These are phyloP conservation scores for Thuidium tamariscinum DNA, from an alignment of 225 moss, liverwort and hornwort species.

Conservation along the genomic window DNA sequence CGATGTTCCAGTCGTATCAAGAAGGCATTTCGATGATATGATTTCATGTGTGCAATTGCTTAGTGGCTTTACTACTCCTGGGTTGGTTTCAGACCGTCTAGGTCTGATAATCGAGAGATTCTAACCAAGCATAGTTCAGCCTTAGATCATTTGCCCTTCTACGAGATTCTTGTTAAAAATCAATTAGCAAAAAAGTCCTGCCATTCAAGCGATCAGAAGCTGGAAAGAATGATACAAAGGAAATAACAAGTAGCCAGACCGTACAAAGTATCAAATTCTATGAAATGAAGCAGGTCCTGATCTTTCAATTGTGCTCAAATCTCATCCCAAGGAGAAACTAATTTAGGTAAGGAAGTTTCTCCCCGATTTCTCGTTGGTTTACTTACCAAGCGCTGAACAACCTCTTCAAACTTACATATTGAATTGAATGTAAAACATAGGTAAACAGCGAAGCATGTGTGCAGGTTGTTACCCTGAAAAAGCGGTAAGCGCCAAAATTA, in stretches of 20 bases:
- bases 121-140: neutral
- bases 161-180: neutral
- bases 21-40: neutral
- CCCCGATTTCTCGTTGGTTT: neutral
- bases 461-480: neutral
- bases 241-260: neutral
- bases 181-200: neutral
- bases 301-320: neutral
- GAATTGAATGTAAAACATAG: neutral
- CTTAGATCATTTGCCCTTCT: neutral
- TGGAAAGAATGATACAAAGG: neutral
- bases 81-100: neutral
- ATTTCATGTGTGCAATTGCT: neutral
- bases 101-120: neutral
- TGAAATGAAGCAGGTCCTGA: neutral
- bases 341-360: neutral
- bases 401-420: too few relatives aligned
- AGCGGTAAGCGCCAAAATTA: neutral
- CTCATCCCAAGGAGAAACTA: neutral
- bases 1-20: neutral
- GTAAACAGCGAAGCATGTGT: neutral
- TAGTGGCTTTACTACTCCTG: neutral
- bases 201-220: neutral
- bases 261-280: too few relatives aligned
- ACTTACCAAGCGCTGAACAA: too few relatives aligned